phyloP scores from a whole-genome alignment of 495 filamentous ascomycete species.

The Daldinia concentrica region DNA sequence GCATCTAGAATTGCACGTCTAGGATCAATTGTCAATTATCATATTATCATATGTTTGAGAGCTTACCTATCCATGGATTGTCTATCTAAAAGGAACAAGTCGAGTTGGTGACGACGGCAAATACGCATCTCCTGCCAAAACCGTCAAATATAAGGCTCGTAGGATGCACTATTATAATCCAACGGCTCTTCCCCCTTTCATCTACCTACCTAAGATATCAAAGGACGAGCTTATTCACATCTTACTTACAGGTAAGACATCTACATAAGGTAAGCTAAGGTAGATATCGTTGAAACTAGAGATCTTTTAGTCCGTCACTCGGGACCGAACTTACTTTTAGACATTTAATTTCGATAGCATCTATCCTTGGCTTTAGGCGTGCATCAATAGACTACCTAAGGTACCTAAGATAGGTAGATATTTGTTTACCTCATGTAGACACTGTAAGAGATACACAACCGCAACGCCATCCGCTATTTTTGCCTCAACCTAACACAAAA shows the following conservation, averaged over 20 bases:
- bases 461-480: background rate
- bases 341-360: background rate
- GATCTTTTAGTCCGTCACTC: background rate
- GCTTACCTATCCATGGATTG: background rate
- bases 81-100: background rate
- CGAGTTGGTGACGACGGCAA: background rate
- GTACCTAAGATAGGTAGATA: no score
- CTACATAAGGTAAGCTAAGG: background rate
- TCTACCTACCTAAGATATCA: conserved; percentile 15
- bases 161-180: conserved; percentile 14
- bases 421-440: no score
- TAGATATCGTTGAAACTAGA: background rate
- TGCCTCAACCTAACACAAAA: background rate
- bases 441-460: background rate
- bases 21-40: background rate
- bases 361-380: no score
- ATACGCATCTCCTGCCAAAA: background rate
- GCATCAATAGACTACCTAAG: no score
- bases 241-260: background rate
- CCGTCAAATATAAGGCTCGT: conserved; percentile 4
- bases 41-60: background rate
- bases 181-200: conserved; percentile 21
- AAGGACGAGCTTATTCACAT: background rate
- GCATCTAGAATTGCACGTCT: background rate
- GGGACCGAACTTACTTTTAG: background rate